phyloP scores from a whole-genome alignment of 768 basidiomycete genomes.

The Xerocomellus intermedius region DNA sequence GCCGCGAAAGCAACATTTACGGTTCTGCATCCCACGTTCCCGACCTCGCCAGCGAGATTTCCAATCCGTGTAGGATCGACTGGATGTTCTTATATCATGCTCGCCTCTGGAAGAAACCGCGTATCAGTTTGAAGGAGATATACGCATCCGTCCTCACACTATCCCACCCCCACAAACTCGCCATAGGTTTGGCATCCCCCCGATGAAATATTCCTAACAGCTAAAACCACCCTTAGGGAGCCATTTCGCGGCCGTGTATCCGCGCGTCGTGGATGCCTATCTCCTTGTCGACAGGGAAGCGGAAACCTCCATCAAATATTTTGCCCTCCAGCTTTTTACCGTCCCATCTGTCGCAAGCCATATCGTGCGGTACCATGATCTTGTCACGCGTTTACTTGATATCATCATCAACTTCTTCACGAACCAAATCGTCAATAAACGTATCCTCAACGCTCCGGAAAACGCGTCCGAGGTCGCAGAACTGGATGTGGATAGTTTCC shows the following conservation, averaged over 20 bases:
- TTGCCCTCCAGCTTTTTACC: conserved; percentile 90
- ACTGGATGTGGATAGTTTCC: conserved; percentile 79
- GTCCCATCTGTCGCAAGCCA: conserved; percentile 82
- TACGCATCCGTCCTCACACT: conserved; percentile 74
- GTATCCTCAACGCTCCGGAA: conserved; percentile 43
- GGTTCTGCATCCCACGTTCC: conserved; percentile 37
- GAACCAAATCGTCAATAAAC: conserved; percentile 77
- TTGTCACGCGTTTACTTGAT: conserved; percentile 73
- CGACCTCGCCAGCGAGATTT: conserved; percentile 39
- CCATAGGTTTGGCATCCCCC: conserved; percentile 54
- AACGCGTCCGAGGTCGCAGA: conserved; percentile 24
- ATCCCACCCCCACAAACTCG: conserved; percentile 70
- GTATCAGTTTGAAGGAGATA: conserved; percentile 77
- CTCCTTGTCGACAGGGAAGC: conserved; percentile 91
- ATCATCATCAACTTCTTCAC: conserved; percentile 93
- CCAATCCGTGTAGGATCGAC: conserved; percentile 64
- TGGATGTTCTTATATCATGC: conserved; percentile 81
- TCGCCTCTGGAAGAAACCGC: conserved; percentile 80
- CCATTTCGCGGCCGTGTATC: conserved; percentile 83
- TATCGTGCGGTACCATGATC: conserved; percentile 68
- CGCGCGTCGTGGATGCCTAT: conserved; percentile 85
- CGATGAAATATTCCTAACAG: not conserved
- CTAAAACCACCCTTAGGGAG: conserved; percentile 51
- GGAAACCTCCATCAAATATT: conserved; percentile 93
- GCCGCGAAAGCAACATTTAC: conserved; percentile 47